Conservation (phyloP, 2,329 filamentous ascomycete genomes). For the Nothopassalora personata region DNA sequence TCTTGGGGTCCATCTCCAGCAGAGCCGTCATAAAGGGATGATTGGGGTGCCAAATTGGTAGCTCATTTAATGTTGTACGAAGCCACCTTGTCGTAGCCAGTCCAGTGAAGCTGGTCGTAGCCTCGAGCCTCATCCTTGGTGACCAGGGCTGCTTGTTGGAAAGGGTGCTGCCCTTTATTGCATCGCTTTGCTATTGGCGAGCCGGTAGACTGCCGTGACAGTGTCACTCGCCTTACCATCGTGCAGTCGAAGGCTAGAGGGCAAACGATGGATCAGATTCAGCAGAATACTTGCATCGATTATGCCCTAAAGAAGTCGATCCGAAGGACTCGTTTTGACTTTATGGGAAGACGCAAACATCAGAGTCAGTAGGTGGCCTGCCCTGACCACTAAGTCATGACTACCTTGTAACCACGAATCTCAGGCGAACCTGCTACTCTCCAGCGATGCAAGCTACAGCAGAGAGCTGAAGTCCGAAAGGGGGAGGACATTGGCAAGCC, state of each 20-base stretch:
- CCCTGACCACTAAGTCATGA: not conserved
- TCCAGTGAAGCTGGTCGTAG: conserved; percentile 9
- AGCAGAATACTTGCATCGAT: not conserved
- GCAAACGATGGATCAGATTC: not conserved
- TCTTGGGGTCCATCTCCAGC: conserved; percentile 8
- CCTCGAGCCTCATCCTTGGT: conserved; percentile 15
- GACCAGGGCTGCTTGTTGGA: conserved; percentile 11
- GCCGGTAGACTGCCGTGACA: not conserved
- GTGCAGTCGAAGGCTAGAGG: not conserved
- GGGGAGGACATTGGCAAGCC: not conserved
- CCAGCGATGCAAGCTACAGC: not conserved
- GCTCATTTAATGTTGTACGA: conserved; percentile 9
- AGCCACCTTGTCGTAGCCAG: conserved; percentile 18
- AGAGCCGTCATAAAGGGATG: conserved; percentile 2
- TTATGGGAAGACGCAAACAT: not conserved
- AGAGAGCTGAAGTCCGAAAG: not conserved
- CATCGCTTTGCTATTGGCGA: not conserved
- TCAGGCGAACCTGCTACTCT: not conserved
- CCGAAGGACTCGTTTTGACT: not conserved
- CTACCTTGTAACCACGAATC: not conserved
- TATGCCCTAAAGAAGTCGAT: not conserved
- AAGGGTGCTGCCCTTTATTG: conserved; percentile 5
- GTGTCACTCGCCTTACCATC: not conserved
- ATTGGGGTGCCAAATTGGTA: conserved; percentile 9
- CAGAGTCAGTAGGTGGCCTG: not conserved